A percentile compares a stretch with the other conserved stretches of the same genome.
These are phyloP conservation scores for Cinnamomum micranthum DNA, from an alignment of 164 flowering plant species.

Conservation along the genomic window DNA sequence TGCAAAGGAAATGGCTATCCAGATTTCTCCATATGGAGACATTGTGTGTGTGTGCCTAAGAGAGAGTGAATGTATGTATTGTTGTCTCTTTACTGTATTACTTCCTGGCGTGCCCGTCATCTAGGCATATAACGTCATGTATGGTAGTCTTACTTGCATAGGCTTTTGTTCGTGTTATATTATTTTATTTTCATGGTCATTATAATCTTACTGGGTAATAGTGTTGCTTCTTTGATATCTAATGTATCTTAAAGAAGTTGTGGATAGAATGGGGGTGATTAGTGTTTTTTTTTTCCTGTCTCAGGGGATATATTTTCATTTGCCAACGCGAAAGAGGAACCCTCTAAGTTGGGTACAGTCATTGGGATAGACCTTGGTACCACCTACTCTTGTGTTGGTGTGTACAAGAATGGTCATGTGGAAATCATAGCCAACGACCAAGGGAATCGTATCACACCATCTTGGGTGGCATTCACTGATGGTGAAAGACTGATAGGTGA, in stretches of 20 bases:
- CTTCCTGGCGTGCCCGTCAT: background rate
- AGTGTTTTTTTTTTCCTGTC: background rate
- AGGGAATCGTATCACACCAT: constrained; percentile 86
- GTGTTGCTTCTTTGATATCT: background rate
- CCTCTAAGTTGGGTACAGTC: constrained; percentile 72
- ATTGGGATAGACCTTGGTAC: constrained; percentile 89
- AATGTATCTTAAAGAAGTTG: background rate
- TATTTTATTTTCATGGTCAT: background rate
- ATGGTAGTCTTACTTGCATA: background rate
- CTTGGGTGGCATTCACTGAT: constrained; percentile 88
- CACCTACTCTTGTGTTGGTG: constrained; percentile 90
- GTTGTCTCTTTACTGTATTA: background rate
- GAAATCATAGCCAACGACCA: constrained; percentile 93
- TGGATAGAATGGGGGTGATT: background rate
- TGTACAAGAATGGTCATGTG: constrained; percentile 79
- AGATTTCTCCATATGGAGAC: no score
- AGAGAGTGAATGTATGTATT: background rate
- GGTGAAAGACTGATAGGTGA: constrained; percentile 78
- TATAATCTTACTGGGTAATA: no score
- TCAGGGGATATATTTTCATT: constrained; percentile 54
- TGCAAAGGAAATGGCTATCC: no score
- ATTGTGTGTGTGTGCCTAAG: background rate
- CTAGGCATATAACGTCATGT: background rate
- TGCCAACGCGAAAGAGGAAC: constrained; percentile 64
- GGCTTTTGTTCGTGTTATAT: background rate